phyloP scores from a whole-genome alignment of 129 eudicot species.

The Heracleum sosnowskyi region DNA sequence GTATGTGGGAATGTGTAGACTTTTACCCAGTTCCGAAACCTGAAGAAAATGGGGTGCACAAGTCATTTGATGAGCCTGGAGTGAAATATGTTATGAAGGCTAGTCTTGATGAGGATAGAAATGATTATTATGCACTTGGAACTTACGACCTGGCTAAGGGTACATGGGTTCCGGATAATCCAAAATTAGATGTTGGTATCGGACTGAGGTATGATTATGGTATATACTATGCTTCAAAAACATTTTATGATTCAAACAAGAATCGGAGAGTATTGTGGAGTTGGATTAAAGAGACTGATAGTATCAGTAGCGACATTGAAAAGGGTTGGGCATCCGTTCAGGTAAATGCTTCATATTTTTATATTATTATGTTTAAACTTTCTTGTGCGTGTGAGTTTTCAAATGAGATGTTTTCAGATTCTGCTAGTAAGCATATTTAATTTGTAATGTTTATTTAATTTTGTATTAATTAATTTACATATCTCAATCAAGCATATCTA shows the following conservation, averaged over 20 bases:
- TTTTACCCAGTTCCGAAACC: conserved; percentile 57
- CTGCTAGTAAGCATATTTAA: no score
- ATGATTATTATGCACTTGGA: conserved; percentile 69
- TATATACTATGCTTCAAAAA: conserved; percentile 72
- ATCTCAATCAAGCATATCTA: no score
- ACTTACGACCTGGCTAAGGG: conserved; percentile 43
- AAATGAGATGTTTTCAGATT: no score
- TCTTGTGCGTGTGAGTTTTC: background rate
- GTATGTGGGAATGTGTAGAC: conserved; percentile 93
- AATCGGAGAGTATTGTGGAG: conserved; percentile 72
- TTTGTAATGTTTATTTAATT: no score
- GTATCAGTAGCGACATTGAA: conserved; percentile 40
- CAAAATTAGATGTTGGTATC: conserved; percentile 51
- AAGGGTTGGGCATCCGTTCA: conserved; percentile 82
- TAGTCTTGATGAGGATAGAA: conserved; percentile 60
- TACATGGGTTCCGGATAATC: conserved; percentile 66
- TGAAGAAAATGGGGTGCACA: conserved; percentile 40
- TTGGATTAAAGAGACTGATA: conserved; percentile 71
- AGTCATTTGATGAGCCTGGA: conserved; percentile 38
- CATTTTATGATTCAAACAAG: conserved; percentile 69
- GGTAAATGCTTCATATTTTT: conserved; percentile 17
- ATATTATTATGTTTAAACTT: background rate
- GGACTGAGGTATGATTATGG: conserved; percentile 83
- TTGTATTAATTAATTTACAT: no score
- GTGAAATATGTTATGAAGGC: conserved; percentile 72